These are phyloP conservation scores for Amanita molliuscula DNA, from an alignment of 768 basidiomycete genomes.

Conservation along the genomic window DNA sequence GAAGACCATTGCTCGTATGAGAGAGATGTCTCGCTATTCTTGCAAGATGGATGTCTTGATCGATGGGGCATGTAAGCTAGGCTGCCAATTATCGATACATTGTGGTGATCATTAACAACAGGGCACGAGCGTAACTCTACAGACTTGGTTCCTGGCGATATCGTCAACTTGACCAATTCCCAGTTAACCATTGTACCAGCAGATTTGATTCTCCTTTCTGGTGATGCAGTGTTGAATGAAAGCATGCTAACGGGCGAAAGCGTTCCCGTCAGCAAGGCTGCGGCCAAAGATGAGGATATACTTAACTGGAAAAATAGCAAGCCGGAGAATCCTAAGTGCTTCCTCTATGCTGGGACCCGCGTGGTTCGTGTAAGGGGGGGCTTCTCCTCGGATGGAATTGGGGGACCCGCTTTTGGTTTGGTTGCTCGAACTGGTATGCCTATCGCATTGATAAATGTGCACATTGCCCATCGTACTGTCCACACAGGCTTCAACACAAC, in stretches of 20 bases:
- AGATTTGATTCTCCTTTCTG: slow-evolving; percentile 86
- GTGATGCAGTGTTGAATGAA: slow-evolving; percentile 97
- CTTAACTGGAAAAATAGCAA: slow-evolving; percentile 57
- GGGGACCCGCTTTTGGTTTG: slow-evolving; percentile 62
- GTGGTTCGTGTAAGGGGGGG: slow-evolving; percentile 77
- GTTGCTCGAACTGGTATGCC: slow-evolving; percentile 76
- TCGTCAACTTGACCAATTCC: slow-evolving; percentile 79
- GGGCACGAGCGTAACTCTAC: slow-evolving; percentile 69
- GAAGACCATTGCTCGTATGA: slow-evolving; percentile 83
- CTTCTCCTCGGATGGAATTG: slow-evolving; percentile 39
- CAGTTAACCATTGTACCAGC: slow-evolving; percentile 71
- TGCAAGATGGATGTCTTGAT: slow-evolving; percentile 66
- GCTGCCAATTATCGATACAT: not conserved
- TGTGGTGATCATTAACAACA: slow-evolving; percentile 17
- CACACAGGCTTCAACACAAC: slow-evolving; percentile 84
- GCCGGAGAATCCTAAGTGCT: slow-evolving; percentile 71
- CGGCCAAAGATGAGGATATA: slow-evolving; percentile 74
- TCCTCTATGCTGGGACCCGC: slow-evolving; percentile 84
- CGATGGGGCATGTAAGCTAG: slow-evolving; percentile 58
- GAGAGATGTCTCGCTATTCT: slow-evolving; percentile 88
- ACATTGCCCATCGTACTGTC: not conserved
- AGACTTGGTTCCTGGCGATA: slow-evolving; percentile 83
- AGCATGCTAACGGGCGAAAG: slow-evolving; percentile 99
- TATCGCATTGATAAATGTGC: not conserved
- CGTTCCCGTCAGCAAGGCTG: slow-evolving; percentile 88